A percentile compares a stretch with the other conserved stretches of the same genome.
phyloP scores from a whole-genome alignment of 176 grass and related monocot species.

The Elymus sibiricus region DNA sequence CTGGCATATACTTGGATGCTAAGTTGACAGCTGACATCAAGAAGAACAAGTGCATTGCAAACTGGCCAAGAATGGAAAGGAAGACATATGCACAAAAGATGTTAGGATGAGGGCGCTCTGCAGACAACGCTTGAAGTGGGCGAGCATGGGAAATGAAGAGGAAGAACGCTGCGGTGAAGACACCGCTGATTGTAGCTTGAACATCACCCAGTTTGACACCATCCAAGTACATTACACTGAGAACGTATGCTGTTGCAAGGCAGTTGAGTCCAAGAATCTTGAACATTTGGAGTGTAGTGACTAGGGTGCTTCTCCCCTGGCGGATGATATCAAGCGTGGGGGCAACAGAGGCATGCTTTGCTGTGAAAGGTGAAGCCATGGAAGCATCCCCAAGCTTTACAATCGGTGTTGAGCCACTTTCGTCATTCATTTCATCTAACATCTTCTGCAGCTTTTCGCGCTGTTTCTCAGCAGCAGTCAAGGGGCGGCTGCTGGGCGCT shows the following conservation, averaged over 20 bases:
- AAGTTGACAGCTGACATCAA: slow-evolving; percentile 79
- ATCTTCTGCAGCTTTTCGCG: slow-evolving; percentile 85
- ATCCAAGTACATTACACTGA: slow-evolving; percentile 98
- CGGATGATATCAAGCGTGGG: slow-evolving; percentile 96
- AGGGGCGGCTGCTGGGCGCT: slow-evolving; percentile 43
- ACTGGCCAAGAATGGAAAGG: slow-evolving; percentile 93
- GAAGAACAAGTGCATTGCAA: slow-evolving; percentile 93
- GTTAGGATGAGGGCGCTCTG: slow-evolving; percentile 84
- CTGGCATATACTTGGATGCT: slow-evolving; percentile 90
- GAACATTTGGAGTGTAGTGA: slow-evolving; percentile 99
- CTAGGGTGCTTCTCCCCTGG: slow-evolving; percentile 90
- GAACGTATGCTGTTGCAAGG: slow-evolving; percentile 91
- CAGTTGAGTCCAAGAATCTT: slow-evolving; percentile 99
- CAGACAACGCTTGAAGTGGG: slow-evolving; percentile 74
- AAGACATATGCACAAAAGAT: slow-evolving; percentile 93
- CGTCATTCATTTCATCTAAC: slow-evolving; percentile 95
- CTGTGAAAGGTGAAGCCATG: slow-evolving; percentile 98
- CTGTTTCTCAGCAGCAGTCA: slow-evolving; percentile 82
- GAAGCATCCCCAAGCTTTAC: slow-evolving; percentile 98
- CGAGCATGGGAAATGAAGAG: slow-evolving; percentile 99
- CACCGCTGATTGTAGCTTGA: slow-evolving; percentile 93
- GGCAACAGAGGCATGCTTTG: slow-evolving; percentile 92
- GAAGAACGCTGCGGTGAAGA: slow-evolving; percentile 96
- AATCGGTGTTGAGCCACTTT: slow-evolving; percentile 57
- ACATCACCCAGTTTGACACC: slow-evolving; percentile 96